Base-by-base conservation (phyloP, 495 filamentous ascomycete species). In the Daldinia bambusicola region DNA sequence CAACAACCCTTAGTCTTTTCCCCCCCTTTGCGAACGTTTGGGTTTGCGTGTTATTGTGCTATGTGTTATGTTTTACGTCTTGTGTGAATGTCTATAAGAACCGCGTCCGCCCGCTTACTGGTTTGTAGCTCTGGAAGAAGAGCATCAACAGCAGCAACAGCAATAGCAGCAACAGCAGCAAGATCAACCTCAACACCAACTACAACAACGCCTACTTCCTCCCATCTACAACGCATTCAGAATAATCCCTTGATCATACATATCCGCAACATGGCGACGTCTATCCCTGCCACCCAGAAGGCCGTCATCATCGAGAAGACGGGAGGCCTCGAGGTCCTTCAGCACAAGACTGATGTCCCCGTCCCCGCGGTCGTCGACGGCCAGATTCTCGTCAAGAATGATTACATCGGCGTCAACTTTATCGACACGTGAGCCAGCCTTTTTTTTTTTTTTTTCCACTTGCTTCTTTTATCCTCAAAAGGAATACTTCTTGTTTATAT, bases 351-450 rank as follows among this genome's bases (percentile, higher is more conserved):
- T 53, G 87, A 93, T 71, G 76, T 94, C 4, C 93, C 93, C 20
- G 89, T 97, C 9, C 93, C 95, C 0, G 80, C 83, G 26, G 88
- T 89, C 32, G 80, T 87, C 57, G 88, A 90, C 45, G 90, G 89
- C 52, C 84, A 98, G 64, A 67, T 98, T 32, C 86, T 98, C 2
- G 87, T 98, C 52, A 92, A 92, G 79, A 98, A 98, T 76, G 88
- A 92, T 61, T 91, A 88, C 53, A 86, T 92, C 50, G 95, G 95
- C 16, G 83, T 98, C 60, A 97, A 98, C 80, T 98, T 89, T 80
- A 97, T 98, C 77, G 91, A 92, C 75, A 92, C 85, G 86, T 89
- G 81, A 61, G 82, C 64, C 38, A 38, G 32, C 40, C 20, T 16
- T 20, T 52, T 8, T 31, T 6, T 14, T 30, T 12, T 37, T 37